phyloP scores from a whole-genome alignment of 352 stramenopile genomes.

The Globisporangium barbulae region DNA sequence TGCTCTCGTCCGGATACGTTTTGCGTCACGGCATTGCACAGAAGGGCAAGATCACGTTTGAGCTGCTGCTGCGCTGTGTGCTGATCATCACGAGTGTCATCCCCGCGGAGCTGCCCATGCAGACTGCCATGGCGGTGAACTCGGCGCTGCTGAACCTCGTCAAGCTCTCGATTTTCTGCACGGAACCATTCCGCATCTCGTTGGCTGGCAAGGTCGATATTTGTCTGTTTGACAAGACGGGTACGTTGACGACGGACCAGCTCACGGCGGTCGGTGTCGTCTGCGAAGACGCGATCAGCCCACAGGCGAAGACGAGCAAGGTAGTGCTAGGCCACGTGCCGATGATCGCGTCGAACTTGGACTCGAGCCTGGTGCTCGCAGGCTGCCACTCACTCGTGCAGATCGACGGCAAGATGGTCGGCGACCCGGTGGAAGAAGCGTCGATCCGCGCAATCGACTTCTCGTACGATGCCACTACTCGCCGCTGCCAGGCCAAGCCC shows the following conservation, averaged over 20 bases:
- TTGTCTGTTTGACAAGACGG: slow-evolving; percentile 99
- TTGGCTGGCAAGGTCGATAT: slow-evolving; percentile 95
- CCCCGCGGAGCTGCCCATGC: slow-evolving; percentile 97
- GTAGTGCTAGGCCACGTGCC: slow-evolving; percentile 65
- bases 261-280: slow-evolving; percentile 93
- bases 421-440: slow-evolving; percentile 98
- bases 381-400: slow-evolving; percentile 97
- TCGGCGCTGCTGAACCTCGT: slow-evolving; percentile 93
- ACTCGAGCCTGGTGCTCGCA: slow-evolving; percentile 79
- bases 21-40: slow-evolving; percentile 85
- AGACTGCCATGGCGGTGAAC: slow-evolving; percentile 97
- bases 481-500: slow-evolving; percentile 73
- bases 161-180: slow-evolving; percentile 97
- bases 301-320: slow-evolving; percentile 29
- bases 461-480: slow-evolving; percentile 68
- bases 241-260: slow-evolving; percentile 97
- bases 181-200: slow-evolving; percentile 98
- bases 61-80: slow-evolving; percentile 96
- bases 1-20: slow-evolving; percentile 93
- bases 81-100: slow-evolving; percentile 99
- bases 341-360: slow-evolving; percentile 82
- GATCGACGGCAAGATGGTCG: slow-evolving; percentile 95
- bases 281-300: slow-evolving; percentile 58
- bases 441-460: slow-evolving; percentile 97
- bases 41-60: slow-evolving; percentile 93